These are phyloP conservation scores for Castanea sativa DNA, from an alignment of 306 rosid genomes.

Conservation along the genomic window DNA sequence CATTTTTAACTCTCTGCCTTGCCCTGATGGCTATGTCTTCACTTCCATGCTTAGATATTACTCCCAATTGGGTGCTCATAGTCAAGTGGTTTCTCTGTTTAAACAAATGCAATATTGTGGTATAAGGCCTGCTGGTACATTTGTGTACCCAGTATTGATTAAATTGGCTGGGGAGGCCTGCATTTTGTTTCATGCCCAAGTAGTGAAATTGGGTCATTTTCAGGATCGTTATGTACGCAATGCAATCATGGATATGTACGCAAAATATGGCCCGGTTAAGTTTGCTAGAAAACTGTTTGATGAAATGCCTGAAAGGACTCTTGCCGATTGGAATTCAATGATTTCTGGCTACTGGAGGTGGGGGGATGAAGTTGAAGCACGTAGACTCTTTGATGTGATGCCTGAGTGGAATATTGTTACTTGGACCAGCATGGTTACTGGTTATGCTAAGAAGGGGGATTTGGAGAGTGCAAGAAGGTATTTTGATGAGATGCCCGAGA, in stretches of 20 bases:
- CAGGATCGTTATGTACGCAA: conserved; percentile 49
- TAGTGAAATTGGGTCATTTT: conserved; percentile 39
- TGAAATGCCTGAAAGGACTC: conserved; percentile 50
- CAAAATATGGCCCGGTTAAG: conserved; percentile 34
- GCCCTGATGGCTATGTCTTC: conserved; percentile 40
- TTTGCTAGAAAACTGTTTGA: conserved; percentile 51
- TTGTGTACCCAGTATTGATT: conserved; percentile 47
- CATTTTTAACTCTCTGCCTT: conserved; percentile 37
- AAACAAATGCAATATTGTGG: conserved; percentile 29
- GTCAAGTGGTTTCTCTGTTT: conserved; percentile 36
- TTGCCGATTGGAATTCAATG: conserved; percentile 67
- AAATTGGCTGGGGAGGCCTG: conserved; percentile 42
- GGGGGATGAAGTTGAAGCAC: conserved; percentile 56
- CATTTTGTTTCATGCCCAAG: conserved; percentile 44
- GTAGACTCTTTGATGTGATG: conserved; percentile 40
- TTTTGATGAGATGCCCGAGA: conserved; percentile 56
- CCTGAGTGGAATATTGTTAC: conserved; percentile 41
- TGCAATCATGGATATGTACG: conserved; percentile 41
- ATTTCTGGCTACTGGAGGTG: conserved; percentile 59
- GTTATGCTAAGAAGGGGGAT: conserved; percentile 46
- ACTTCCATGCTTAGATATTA: conserved; percentile 53
- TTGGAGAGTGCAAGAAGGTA: conserved; percentile 47
- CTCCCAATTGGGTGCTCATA: conserved; percentile 31
- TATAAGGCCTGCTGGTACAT: conserved; percentile 27
- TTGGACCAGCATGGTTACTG: conserved; percentile 71